These are phyloP conservation scores for Vicia villosa DNA, from an alignment of 306 rosid genomes.

Conservation along the genomic window DNA sequence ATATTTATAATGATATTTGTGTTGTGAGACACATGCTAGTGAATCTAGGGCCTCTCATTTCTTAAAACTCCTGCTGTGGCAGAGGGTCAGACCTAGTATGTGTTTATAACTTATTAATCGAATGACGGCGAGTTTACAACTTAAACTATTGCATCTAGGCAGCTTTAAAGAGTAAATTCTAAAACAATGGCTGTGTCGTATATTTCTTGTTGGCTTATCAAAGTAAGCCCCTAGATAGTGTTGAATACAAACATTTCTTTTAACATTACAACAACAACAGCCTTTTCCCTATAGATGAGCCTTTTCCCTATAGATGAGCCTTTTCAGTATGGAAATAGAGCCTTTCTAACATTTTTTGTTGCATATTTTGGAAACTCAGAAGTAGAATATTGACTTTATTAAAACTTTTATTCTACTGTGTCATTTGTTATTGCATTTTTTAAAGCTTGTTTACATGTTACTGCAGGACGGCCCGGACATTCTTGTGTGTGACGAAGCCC, in stretches of 20 bases:
- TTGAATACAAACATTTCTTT: neutral
- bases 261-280: neutral
- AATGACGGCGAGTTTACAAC: neutral
- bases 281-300: neutral
- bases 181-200: neutral
- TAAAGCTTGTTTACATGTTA: slow-evolving; percentile 34
- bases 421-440: slow-evolving; percentile 34
- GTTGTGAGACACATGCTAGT: neutral
- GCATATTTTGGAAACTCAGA: slow-evolving; percentile 9
- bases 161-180: neutral
- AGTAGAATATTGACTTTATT: slow-evolving; percentile 23
- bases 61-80: neutral
- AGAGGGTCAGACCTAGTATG: neutral
- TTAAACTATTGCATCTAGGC: neutral
- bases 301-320: no score
- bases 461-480: slow-evolving; percentile 95
- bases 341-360: neutral
- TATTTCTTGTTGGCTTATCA: neutral
- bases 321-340: slow-evolving; percentile 5
- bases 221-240: neutral
- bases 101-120: neutral
- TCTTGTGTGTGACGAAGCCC: slow-evolving; percentile 99
- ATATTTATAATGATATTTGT: slow-evolving; percentile 2
- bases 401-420: neutral
- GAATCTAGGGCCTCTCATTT: neutral